phyloP scores from a whole-genome alignment of 148 eudicot genomes.

The Vaccinium corymbosum region DNA sequence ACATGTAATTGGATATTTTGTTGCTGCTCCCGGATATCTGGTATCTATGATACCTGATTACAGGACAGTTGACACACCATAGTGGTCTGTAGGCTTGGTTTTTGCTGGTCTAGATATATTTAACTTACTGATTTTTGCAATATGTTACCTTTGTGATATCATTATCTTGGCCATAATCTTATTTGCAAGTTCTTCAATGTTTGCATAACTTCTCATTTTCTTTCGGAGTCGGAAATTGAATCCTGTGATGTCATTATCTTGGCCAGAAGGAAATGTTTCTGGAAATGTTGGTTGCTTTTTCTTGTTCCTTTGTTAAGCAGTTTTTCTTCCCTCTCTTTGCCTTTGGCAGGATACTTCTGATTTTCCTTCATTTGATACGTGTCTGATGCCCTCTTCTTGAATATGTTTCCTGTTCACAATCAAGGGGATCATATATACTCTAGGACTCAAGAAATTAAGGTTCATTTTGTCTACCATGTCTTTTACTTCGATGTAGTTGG shows the following conservation, averaged over 20 bases:
- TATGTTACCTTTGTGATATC: background rate
- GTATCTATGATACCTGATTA: background rate
- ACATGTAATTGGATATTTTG: background rate
- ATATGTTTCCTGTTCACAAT: background rate
- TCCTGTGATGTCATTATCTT: no score
- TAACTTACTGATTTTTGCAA: background rate
- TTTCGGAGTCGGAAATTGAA: background rate
- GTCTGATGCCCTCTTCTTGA: background rate
- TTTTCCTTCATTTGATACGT: background rate
- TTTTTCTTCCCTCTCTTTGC: background rate
- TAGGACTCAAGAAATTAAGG: background rate
- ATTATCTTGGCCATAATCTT: background rate
- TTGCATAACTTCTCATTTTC: no score
- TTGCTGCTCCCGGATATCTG: background rate
- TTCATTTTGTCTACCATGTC: background rate
- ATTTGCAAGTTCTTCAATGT: background rate
- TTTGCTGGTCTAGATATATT: background rate
- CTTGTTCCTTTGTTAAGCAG: background rate
- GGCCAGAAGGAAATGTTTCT: background rate
- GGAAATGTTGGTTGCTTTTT: background rate
- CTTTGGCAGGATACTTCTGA: background rate
- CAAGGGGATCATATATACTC: background rate
- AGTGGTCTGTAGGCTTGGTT: background rate
- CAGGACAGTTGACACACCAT: background rate
- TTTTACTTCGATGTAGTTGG: background rate